Percentiles rank a stretch among this genome's conserved stretches.
Conservation (phyloP, 1,284 basidiomycete genomes). For the Cutaneotrichosporon cyanovorans region DNA sequence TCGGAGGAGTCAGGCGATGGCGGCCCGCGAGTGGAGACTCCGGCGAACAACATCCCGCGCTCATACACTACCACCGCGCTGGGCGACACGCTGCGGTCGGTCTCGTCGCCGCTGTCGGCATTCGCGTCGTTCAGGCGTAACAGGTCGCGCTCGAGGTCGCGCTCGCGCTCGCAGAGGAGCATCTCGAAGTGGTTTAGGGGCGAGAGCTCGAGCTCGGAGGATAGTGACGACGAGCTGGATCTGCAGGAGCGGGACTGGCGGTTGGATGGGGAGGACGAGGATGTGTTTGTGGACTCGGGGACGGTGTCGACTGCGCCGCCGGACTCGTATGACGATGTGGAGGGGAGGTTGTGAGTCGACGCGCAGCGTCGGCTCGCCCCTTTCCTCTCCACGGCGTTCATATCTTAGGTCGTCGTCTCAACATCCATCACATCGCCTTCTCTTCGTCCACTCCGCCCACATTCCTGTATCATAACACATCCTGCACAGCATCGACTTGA, state of each 20-base stretch:
- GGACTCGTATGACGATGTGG: neutral
- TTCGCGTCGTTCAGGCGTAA: slow-evolving; percentile 15
- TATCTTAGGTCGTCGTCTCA: too few species aligned
- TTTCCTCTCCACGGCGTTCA: too few species aligned
- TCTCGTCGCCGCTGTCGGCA: slow-evolving; percentile 23
- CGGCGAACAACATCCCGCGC: neutral
- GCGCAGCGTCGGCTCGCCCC: too few species aligned
- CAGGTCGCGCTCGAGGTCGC: slow-evolving; percentile 14
- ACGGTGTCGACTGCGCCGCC: neutral
- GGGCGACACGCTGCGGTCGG: slow-evolving; percentile 32
- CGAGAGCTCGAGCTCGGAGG: slow-evolving; percentile 2
- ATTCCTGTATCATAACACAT: too few species aligned
- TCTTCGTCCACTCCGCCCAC: too few species aligned
- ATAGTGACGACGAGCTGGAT: slow-evolving; percentile 12
- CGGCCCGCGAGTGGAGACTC: neutral
- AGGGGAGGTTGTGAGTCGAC: too few species aligned
- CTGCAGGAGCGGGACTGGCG: slow-evolving; percentile 1
- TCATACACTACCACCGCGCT: slow-evolving; percentile 9
- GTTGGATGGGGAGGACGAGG: neutral
- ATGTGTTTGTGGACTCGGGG: slow-evolving; percentile 2
- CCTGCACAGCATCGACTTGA: too few species aligned
- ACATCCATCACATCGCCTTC: too few species aligned
- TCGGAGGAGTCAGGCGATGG: too few species aligned
- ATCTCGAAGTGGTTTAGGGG: slow-evolving; percentile 33
- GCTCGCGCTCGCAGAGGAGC: slow-evolving; percentile 23